phyloP scores from a whole-genome alignment of 345 rosid genomes.

The Eucalyptus cloeziana region DNA sequence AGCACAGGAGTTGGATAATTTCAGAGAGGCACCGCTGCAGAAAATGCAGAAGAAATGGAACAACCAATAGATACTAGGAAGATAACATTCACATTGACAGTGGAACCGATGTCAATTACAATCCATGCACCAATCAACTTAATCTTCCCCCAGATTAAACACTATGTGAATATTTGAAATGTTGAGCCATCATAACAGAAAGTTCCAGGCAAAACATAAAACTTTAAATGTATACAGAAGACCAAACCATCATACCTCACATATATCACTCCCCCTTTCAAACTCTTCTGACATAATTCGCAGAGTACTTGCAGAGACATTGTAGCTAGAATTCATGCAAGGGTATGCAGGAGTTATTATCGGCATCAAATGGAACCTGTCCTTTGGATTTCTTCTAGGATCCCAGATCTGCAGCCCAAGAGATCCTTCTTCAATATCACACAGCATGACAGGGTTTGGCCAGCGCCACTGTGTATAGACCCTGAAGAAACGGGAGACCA shows the following conservation, averaged over 20 bases:
- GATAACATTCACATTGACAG: neutral
- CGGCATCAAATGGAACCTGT: slow-evolving; percentile 86
- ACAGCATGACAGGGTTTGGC: slow-evolving; percentile 97
- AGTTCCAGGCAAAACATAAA: neutral
- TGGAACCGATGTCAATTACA: neutral
- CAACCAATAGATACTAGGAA: neutral
- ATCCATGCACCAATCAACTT: neutral
- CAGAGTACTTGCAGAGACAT: slow-evolving; percentile 83
- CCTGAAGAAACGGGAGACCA: slow-evolving; percentile 88
- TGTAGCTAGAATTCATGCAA: slow-evolving; percentile 95
- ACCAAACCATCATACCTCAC: slow-evolving; percentile 53
- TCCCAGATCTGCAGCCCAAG: slow-evolving; percentile 97
- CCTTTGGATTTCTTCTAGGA: slow-evolving; percentile 85
- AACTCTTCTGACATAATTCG: slow-evolving; percentile 89
- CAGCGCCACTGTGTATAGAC: slow-evolving; percentile 95
- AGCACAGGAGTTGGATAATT: neutral
- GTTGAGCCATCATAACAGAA: neutral
- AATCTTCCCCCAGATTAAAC: neutral
- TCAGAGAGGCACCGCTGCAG: neutral
- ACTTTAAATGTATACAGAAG: neutral
- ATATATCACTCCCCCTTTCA: slow-evolving; percentile 81
- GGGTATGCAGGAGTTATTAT: slow-evolving; percentile 99
- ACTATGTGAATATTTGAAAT: neutral
- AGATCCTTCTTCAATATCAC: slow-evolving; percentile 75
- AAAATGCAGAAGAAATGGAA: neutral